Evolutionary conservation across 257 asterid species (phyloP), one percentile per base, ranked within the genome.

Genomic region (Fraxinus cuspidata): DNA sequence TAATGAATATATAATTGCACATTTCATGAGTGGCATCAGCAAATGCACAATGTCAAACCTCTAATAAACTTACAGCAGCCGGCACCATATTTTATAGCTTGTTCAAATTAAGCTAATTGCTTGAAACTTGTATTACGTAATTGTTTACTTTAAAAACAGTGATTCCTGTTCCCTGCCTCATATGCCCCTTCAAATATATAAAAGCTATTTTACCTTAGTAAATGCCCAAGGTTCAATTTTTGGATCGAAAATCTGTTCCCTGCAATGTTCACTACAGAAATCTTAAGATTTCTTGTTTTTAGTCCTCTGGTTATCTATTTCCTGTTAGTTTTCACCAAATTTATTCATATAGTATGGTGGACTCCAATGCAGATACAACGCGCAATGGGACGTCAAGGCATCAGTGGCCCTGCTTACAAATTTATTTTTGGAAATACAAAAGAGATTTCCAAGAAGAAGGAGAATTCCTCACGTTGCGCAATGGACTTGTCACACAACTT

Each of bases 401-500:
- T 89, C 27, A 84, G 42, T 0, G 96, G 94, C 2, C 94, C 91
- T 0, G 18, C 83, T 4, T 88, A 86, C 75, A 88, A 74, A 8
- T 77, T 91, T 23, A 60, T 88, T 3, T 81, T 83, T 40, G 96
- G 96, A 23, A 85, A 79, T 67, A 86, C 90, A 9, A 85, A 84
- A 67, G 92, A 91, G 77, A 87, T 89, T 19, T 28, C 75, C 38
- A 74, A 69, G 28, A 89, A 86, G 81, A 72, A 74, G 38, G 66
- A 83, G 82, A 2, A 68, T 72, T 58, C 89, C 90, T 1, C 67
- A 15, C 28, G 28, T 23, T 8, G 67, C 31, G 6, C 77, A 15
- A 86, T 88, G 91, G 87, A 84, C 71, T 64, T 89, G 23, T 86
- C 94, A n/a, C 91, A 91, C 77, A 90, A 90, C 72, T 79, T 89